A percentile compares a stretch with the other conserved stretches of the same genome.
These are phyloP conservation scores for Acer yangbiense DNA, from an alignment of 345 rosid species.

Conservation along the genomic window DNA sequence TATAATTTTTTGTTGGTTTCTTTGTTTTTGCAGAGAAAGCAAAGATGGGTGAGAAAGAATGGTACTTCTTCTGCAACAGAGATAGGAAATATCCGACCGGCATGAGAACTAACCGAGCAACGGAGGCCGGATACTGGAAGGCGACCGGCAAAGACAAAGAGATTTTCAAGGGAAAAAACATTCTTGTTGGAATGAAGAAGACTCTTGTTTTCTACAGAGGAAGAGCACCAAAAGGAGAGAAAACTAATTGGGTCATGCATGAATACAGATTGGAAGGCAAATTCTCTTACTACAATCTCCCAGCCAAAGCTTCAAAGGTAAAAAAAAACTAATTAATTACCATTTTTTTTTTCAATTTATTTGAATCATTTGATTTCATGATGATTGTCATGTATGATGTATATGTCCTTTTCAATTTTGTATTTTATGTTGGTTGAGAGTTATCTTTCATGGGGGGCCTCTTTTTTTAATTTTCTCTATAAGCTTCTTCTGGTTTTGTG, in stretches of 20 bases:
- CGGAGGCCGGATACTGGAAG: conserved; percentile 93
- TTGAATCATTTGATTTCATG: background rate
- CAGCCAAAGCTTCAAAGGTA: conserved; percentile 64
- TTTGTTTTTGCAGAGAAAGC: conserved; percentile 60
- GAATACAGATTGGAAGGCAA: conserved; percentile 90
- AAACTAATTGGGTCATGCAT: conserved; percentile 96
- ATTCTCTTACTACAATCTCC: conserved; percentile 68
- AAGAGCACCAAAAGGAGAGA: conserved; percentile 97
- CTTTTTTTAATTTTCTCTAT: background rate
- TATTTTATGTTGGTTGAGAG: conserved; percentile 32
- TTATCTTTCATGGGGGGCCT: conserved; percentile 36
- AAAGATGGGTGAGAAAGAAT: conserved; percentile 95
- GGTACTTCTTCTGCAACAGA: conserved; percentile 91
- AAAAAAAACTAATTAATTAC: background rate
- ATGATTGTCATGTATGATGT: background rate
- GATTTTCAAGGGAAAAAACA: conserved; percentile 64
- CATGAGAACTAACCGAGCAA: conserved; percentile 93
- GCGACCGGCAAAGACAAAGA: conserved; percentile 95
- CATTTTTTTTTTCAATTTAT: background rate
- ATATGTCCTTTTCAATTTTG: conserved; percentile 7
- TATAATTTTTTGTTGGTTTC: background rate
- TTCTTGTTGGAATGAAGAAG: conserved; percentile 98
- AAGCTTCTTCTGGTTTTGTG: conserved; percentile 26
- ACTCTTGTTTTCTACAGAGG: conserved; percentile 96
- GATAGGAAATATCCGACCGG: conserved; percentile 98